Base-by-base conservation (phyloP, 345 rosid species). In the Salix udensis region DNA sequence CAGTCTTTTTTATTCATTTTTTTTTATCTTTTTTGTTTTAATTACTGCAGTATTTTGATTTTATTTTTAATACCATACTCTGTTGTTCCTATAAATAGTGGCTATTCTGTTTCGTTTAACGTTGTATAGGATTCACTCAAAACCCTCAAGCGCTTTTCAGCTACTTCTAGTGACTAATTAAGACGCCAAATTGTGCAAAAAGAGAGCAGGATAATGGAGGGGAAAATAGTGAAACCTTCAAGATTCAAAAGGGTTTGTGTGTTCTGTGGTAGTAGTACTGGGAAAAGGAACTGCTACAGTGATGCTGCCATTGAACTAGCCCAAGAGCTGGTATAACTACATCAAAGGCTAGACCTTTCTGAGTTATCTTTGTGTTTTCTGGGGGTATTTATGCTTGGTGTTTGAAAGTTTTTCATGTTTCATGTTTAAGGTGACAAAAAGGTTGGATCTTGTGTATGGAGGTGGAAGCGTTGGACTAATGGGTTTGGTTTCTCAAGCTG, bases 391-490 rank as follows among this genome's bases (percentile, higher is more conserved):
- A 9, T 76, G 2, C 34, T 0, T 14, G 26, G 19, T 31, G 28
- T 60, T 7, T 24, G 12, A 6, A 30, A 0, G 5, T 50, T 66
- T 55, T 21, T 4, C 16, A 16, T 72, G 1, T 42, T 42, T 37
- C 0, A 61, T 9, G 16, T 13, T 58, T 52, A 62, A 93, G 98
- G 90, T 95, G 67, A 85, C 75, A 28, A 95, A 84, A 76, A 88
- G 90, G 77, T 68, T 91, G 83, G 91, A 90, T 79, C 97, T 95
- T 78, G 97, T 95, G 39, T 95, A 93, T 75, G 98, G 98, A 50
- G 98, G 98, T 74, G 98, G 98, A 23, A 94, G 98, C 70, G 87
- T 90, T 80, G 98, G 97, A 60, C 86, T 95, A 21, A 95, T 95
- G 98, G 98, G 98, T 76, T 82, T 91, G 84, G 93, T 95, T 76